Percentiles rank a stretch among this genome's conserved stretches.
phyloP scores from a whole-genome alignment of 192 early-diverging fungal genomes.

The Jimgerdemannia flammicorona region DNA sequence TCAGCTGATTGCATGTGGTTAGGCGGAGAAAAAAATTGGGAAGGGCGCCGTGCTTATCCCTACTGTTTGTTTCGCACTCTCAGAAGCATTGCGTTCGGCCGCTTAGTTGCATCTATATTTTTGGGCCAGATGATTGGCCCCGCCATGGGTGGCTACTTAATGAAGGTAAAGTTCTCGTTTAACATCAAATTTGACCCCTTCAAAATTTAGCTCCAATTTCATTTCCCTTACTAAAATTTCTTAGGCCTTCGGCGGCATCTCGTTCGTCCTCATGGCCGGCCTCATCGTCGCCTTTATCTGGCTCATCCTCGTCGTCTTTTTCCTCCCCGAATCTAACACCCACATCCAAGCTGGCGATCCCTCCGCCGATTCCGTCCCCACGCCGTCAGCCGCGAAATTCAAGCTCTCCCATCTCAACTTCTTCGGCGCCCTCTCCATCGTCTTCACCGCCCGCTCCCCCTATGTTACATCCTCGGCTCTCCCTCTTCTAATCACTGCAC shows the following conservation, averaged over 20 bases:
- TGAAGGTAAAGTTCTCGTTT: constrained; percentile 1
- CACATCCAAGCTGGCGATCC: not conserved
- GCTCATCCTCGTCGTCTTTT: not conserved
- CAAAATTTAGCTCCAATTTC: too few relatives aligned
- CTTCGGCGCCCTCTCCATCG: not conserved
- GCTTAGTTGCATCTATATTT: not conserved
- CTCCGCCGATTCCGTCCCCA: not conserved
- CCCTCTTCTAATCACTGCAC: not conserved
- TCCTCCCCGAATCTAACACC: not conserved
- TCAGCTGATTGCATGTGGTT: not conserved
- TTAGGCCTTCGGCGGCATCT: not conserved
- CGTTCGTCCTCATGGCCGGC: not conserved
- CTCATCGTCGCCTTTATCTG: not conserved
- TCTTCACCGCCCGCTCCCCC: not conserved
- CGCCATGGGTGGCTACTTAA: not conserved
- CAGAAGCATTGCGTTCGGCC: not conserved
- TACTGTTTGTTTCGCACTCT: not conserved
- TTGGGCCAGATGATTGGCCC: constrained; percentile 1
- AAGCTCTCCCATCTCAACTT: not conserved
- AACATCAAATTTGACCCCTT: too few relatives aligned
- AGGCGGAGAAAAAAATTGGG: not conserved
- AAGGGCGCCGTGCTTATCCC: not conserved
- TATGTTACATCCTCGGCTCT: not conserved
- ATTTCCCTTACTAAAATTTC: not conserved
- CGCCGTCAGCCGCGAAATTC: not conserved